Evolutionary conservation across 257 asterid species (phyloP).

Genomic region (Coffea eugenioides): DNA sequence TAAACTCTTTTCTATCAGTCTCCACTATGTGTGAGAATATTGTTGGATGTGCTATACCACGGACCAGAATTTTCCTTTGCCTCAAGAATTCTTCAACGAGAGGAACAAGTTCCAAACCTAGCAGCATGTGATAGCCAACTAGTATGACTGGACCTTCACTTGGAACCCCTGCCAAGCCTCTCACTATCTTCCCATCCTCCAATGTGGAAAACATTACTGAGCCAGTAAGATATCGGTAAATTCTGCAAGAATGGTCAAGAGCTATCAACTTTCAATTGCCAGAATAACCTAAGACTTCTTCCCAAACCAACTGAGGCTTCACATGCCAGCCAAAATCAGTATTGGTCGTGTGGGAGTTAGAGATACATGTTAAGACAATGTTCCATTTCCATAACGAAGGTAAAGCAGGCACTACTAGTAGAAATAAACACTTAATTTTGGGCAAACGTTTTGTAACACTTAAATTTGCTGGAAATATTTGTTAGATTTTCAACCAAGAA

Average conservation of each 20-base stretch:
- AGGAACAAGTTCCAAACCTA: no score
- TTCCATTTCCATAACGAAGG: not conserved
- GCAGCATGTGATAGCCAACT: no score
- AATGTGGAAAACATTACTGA: slow-evolving; percentile 69
- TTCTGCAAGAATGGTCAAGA: slow-evolving; percentile 36
- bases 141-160: slow-evolving; percentile 20
- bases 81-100: slow-evolving; percentile 35
- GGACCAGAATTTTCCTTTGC: slow-evolving; percentile 64
- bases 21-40: slow-evolving; percentile 47
- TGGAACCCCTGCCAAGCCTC: slow-evolving; percentile 84
- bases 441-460: not conserved
- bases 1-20: slow-evolving; percentile 28
- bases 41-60: slow-evolving; percentile 74
- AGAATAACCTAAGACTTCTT: not conserved
- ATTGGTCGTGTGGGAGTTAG: not conserved
- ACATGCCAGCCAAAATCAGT: not conserved
- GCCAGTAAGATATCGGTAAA: slow-evolving; percentile 41
- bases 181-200: slow-evolving; percentile 79
- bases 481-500: no score
- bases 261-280: not conserved
- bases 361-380: not conserved
- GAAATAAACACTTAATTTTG: not conserved
- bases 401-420: not conserved
- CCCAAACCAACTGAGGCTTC: not conserved
- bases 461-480: not conserved